A percentile compares a stretch with the other conserved stretches of the same genome.
These are phyloP conservation scores for Suhomyces sp. DNA, from an alignment of 805 yeast species.

Conservation along the genomic window DNA sequence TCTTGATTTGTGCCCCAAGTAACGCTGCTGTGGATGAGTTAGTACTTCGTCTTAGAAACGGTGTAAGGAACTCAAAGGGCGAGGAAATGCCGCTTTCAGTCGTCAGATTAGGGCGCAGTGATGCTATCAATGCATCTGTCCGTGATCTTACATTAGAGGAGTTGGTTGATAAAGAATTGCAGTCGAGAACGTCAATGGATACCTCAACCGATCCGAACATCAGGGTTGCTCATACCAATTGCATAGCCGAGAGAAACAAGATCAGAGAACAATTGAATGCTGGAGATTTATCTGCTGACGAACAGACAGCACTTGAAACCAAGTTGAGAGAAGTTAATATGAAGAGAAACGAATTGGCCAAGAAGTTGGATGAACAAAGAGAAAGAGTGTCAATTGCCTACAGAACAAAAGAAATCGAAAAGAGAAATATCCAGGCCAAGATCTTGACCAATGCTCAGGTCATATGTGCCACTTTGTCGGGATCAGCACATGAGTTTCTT, in stretches of 20 bases:
- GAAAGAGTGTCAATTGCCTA: conserved; percentile 65
- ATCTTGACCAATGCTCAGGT: conserved; percentile 74
- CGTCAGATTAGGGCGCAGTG: conserved; percentile 87
- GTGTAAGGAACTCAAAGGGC: conserved; percentile 60
- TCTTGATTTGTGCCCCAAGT: conserved; percentile 94
- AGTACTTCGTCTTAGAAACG: conserved; percentile 74
- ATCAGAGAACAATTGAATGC: conserved; percentile 40
- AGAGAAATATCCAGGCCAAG: conserved; percentile 69
- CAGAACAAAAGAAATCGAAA: conserved; percentile 75
- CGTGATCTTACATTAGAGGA: conserved; percentile 84
- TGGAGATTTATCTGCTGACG: conserved; percentile 37
- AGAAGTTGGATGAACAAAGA: conserved; percentile 72
- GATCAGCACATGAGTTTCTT: conserved; percentile 87
- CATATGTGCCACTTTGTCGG: conserved; percentile 89
- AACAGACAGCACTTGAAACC: conserved; percentile 45
- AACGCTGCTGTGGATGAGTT: conserved; percentile 98
- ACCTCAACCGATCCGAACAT: conserved; percentile 46
- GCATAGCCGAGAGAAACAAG: conserved; percentile 56
- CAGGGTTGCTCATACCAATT: conserved; percentile 48
- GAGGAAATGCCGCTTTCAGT: conserved; percentile 55
- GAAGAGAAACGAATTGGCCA: conserved; percentile 66
- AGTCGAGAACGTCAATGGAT: conserved; percentile 24
- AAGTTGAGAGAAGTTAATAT: conserved; percentile 55
- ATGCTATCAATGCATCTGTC: conserved; percentile 80
- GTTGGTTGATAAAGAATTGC: conserved; percentile 62